A percentile compares a stretch with the other conserved stretches of the same genome.
These are phyloP conservation scores for Colletotrichum gloeosporioides DNA, from an alignment of 2,329 filamentous ascomycete species.

Conservation along the genomic window DNA sequence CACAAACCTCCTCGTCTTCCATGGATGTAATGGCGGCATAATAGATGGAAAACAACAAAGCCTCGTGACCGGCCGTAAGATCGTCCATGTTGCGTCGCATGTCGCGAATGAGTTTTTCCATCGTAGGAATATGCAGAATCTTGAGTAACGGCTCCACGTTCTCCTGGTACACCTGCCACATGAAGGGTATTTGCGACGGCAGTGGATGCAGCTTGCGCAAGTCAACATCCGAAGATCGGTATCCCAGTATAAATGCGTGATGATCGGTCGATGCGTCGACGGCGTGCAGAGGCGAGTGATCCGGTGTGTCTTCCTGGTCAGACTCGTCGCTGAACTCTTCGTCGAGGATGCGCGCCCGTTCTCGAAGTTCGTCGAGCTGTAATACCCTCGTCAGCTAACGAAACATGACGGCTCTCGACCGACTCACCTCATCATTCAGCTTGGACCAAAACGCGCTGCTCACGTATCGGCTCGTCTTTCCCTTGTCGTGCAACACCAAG, in stretches of 20 bases:
- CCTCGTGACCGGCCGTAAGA: conserved; percentile 62
- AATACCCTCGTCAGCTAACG: conserved; percentile 15
- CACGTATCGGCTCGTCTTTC: conserved; percentile 73
- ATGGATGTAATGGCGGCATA: conserved; percentile 64
- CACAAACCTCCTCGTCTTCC: conserved; percentile 61
- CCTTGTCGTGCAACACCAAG: conserved; percentile 72
- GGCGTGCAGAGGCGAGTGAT: conserved; percentile 41
- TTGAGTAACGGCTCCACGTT: conserved; percentile 78
- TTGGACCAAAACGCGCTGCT: conserved; percentile 80
- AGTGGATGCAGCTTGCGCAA: conserved; percentile 68
- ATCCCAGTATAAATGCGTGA: conserved; percentile 76
- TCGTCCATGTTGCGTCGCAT: conserved; percentile 63
- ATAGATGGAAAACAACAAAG: conserved; percentile 69
- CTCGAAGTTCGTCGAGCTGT: conserved; percentile 49
- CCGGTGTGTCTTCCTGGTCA: conserved; percentile 62
- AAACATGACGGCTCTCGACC: conserved; percentile 2
- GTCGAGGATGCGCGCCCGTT: conserved; percentile 37
- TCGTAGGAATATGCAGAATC: conserved; percentile 72
- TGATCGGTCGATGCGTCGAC: conserved; percentile 52
- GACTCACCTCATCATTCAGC: conserved; percentile 72
- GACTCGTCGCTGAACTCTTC: conserved; percentile 62
- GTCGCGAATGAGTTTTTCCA: conserved; percentile 66
- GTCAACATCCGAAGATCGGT: conserved; percentile 73
- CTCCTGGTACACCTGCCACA: conserved; percentile 75
- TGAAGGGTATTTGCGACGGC: conserved; percentile 67